phyloP scores from a whole-genome alignment of 2,329 filamentous ascomycete species.

The Sporothrix brunneoviolacea region DNA sequence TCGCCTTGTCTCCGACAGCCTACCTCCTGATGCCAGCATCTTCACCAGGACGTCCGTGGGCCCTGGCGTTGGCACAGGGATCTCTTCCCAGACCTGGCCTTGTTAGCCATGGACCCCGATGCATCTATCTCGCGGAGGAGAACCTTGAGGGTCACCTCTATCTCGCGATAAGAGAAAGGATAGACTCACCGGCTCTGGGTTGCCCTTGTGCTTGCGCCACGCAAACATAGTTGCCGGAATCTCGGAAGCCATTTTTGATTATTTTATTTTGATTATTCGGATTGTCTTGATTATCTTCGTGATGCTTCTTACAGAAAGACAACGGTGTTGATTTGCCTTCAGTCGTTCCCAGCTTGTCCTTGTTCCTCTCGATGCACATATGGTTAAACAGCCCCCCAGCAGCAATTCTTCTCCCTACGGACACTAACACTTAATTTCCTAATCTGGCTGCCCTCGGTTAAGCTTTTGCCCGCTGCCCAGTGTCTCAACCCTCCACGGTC shows the following conservation, averaged over 20 bases:
- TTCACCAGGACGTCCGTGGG: constrained; percentile 33
- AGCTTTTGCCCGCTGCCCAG: neutral
- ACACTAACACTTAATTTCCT: constrained; percentile 5
- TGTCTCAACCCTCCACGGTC: too few relatives aligned
- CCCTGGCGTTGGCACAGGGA: constrained; percentile 35
- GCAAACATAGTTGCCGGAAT: constrained; percentile 5
- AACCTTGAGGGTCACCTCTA: too few relatives aligned
- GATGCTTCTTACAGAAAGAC: too few relatives aligned
- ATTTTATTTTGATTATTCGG: neutral
- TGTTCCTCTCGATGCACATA: too few relatives aligned
- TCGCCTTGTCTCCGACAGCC: too few relatives aligned
- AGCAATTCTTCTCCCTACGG: too few relatives aligned
- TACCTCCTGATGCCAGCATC: constrained; percentile 6
- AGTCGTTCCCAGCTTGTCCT: neutral
- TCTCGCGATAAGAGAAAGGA: too few relatives aligned
- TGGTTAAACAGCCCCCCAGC: neutral
- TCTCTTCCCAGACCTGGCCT: constrained; percentile 23
- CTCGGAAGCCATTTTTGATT: neutral
- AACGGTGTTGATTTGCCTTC: neutral
- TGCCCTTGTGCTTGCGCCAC: constrained; percentile 9
- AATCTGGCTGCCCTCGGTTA: neutral
- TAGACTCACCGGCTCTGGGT: constrained; percentile 1
- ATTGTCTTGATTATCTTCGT: neutral
- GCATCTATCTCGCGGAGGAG: neutral
- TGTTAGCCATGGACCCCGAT: neutral